Percentiles rank a stretch among this genome's conserved stretches.
These are phyloP conservation scores for Mycocentrospora acerina DNA, from an alignment of 2,329 filamentous ascomycete genomes.

Conservation along the genomic window DNA sequence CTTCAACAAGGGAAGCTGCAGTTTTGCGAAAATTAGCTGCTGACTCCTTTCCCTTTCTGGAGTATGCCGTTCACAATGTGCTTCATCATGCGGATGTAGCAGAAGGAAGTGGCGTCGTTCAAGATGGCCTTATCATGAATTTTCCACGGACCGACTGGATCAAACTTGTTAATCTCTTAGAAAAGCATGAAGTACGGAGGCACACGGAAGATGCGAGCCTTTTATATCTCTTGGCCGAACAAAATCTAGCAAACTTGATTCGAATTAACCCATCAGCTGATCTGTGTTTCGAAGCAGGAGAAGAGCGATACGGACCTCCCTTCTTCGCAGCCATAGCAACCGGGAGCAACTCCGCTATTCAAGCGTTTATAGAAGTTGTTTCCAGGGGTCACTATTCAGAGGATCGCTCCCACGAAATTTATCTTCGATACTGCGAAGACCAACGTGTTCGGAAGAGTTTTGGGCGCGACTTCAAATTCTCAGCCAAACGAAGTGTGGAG, in stretches of 20 bases:
- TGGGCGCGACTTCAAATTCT: conserved; percentile 7
- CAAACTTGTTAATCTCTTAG: conserved; percentile 32
- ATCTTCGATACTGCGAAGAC: not conserved
- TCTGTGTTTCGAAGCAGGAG: conserved; percentile 17
- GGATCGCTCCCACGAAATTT: not conserved
- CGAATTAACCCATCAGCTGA: conserved; percentile 21
- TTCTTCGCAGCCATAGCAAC: conserved; percentile 42
- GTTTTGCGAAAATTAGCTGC: conserved; percentile 9
- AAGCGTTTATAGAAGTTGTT: conserved; percentile 3
- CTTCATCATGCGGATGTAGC: conserved; percentile 48
- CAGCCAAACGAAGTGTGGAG: not conserved
- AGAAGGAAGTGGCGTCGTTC: conserved; percentile 17
- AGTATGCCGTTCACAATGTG: conserved; percentile 48
- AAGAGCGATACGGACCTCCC: conserved; percentile 35
- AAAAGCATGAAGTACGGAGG: conserved; percentile 19
- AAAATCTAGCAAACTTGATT: conserved; percentile 30
- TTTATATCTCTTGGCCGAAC: conserved; percentile 16
- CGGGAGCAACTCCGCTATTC: conserved; percentile 26
- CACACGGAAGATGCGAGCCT: conserved; percentile 14
- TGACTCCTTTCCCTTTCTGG: conserved; percentile 47
- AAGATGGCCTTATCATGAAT: conserved; percentile 7
- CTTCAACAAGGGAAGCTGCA: conserved; percentile 7
- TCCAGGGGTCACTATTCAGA: not conserved
- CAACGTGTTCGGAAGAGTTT: not conserved
- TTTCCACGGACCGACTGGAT: conserved; percentile 34